Conservation (phyloP, 371 early-diverging fungal species). For the Batrachochytrium dendrobatidis region DNA sequence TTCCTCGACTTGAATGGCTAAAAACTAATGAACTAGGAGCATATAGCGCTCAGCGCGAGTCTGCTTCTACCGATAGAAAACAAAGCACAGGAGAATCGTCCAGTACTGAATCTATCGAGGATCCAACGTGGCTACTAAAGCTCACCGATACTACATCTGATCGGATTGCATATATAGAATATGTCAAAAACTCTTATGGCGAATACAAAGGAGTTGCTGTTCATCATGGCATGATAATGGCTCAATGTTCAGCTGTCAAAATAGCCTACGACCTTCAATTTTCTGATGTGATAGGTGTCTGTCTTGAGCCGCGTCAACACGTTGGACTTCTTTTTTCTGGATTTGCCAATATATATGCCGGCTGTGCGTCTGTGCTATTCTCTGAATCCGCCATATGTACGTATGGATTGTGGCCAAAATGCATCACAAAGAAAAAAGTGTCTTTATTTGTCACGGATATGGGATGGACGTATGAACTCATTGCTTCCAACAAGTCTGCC, state of each 20-base stretch:
- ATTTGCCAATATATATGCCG: constrained; percentile 62
- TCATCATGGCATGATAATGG: constrained; percentile 68
- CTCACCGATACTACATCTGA: constrained; percentile 6
- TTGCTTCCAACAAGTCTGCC: background rate
- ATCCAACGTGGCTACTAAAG: background rate
- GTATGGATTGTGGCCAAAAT: constrained; percentile 63
- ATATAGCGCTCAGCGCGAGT: too few relatives aligned
- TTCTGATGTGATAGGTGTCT: constrained; percentile 50
- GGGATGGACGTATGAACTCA: background rate
- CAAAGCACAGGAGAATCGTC: constrained; percentile 21
- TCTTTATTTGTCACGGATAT: constrained; percentile 3
- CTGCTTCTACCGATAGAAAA: constrained; percentile 45
- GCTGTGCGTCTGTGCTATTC: constrained; percentile 58
- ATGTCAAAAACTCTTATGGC: constrained; percentile 71
- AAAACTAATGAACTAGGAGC: constrained; percentile 65
- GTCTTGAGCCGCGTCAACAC: constrained; percentile 78
- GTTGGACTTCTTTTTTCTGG: constrained; percentile 66
- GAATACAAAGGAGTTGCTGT: constrained; percentile 78
- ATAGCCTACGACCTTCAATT: constrained; percentile 9
- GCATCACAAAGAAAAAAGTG: constrained; percentile 42
- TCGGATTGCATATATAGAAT: constrained; percentile 82
- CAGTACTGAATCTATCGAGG: background rate
- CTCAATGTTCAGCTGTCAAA: constrained; percentile 45
- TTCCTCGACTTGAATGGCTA: constrained; percentile 60
- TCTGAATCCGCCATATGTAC: constrained; percentile 55